Base-by-base conservation (phyloP, 2,329 filamentous ascomycete genomes). In the Aspergillus fischeri region DNA sequence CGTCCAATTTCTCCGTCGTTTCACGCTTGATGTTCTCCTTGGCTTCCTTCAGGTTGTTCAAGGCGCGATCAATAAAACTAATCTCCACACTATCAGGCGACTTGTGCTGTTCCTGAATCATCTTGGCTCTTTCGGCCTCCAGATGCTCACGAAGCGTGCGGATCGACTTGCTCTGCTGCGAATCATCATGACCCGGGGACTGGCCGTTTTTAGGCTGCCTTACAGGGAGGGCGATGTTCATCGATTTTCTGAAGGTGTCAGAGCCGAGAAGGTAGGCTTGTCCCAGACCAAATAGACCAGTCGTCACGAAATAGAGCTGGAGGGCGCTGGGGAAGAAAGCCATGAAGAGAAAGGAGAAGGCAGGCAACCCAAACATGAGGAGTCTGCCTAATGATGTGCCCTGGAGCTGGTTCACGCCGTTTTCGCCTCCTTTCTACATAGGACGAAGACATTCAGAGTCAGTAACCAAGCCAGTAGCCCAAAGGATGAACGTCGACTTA, bases 261-360 rank as follows among this genome's bases (percentile, higher is more conserved):
- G 62, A 71, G 60, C 76, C 74, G 59, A 84, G 73, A 3, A 81
- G 53, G 49, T 69, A 71, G 4, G 78, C 67, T 72, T 86, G 83
- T 21, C 67, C 41, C 20, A 75, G 49, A 9, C 68, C 72, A 42
- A 77, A 66, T 0, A 72, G 3, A 58, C 75, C 73, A 3, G 72
- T 74, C 11, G 70, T 63, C 53, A 82, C 71, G 74, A 91, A 89
- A 75, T 84, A 88, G 29, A 89, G 67, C 67, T 88, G 86, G 2
- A 89, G 70, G 21, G 77, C 79, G 25, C 82, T 80, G 0, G 85
- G 81, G 68, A 82, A 80, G 59, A 74, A 82, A 11, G 75, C 65
- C 53, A 85, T 86, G 67, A 89, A 76, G 4, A 75, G 2, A 29
- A 83, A 73, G 7, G 83, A 78, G 1, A 87, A 35, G 6, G 71